A percentile compares a stretch with the other conserved stretches of the same genome.
These are phyloP conservation scores for Paradendryphiella salina DNA, from an alignment of 2,329 filamentous ascomycete species.

Conservation along the genomic window DNA sequence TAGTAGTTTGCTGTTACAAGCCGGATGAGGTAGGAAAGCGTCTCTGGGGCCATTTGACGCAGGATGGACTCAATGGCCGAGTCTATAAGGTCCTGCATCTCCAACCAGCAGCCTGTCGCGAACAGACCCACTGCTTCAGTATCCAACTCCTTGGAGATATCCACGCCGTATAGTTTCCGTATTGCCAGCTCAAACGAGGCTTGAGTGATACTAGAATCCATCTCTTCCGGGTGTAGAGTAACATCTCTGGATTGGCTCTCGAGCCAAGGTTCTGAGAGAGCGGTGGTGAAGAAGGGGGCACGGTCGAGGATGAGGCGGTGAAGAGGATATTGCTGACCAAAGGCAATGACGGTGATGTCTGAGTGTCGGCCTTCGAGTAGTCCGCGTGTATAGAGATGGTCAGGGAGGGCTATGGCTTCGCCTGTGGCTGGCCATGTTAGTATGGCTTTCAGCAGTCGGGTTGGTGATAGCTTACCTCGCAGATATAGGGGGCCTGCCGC, in stretches of 20 bases:
- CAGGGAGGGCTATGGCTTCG: slow-evolving; percentile 51
- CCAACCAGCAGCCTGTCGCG: slow-evolving; percentile 61
- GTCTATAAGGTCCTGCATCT: slow-evolving; percentile 61
- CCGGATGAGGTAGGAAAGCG: slow-evolving; percentile 55
- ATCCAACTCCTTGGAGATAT: slow-evolving; percentile 55
- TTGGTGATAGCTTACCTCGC: slow-evolving; percentile 25
- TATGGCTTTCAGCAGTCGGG: background rate
- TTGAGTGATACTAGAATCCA: slow-evolving; percentile 59
- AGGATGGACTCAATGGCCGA: slow-evolving; percentile 58
- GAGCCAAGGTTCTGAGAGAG: slow-evolving; percentile 60
- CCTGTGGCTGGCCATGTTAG: slow-evolving; percentile 35
- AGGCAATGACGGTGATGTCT: slow-evolving; percentile 59
- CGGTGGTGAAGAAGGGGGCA: slow-evolving; percentile 60
- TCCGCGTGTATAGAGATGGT: slow-evolving; percentile 58
- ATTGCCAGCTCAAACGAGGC: slow-evolving; percentile 59
- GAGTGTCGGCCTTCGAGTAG: slow-evolving; percentile 57
- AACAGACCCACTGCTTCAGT: slow-evolving; percentile 59
- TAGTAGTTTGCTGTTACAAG: slow-evolving; percentile 61
- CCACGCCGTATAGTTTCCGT: slow-evolving; percentile 58
- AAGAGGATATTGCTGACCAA: slow-evolving; percentile 56
- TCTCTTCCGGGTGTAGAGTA: slow-evolving; percentile 57
- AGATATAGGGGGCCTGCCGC: slow-evolving; percentile 42
- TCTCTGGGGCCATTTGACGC: slow-evolving; percentile 58
- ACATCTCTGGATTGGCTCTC: slow-evolving; percentile 59
- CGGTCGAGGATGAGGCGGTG: slow-evolving; percentile 60